Evolutionary conservation across 1,284 basidiomycete genomes (phyloP).

Genomic region (Wallemia hederae): DNA sequence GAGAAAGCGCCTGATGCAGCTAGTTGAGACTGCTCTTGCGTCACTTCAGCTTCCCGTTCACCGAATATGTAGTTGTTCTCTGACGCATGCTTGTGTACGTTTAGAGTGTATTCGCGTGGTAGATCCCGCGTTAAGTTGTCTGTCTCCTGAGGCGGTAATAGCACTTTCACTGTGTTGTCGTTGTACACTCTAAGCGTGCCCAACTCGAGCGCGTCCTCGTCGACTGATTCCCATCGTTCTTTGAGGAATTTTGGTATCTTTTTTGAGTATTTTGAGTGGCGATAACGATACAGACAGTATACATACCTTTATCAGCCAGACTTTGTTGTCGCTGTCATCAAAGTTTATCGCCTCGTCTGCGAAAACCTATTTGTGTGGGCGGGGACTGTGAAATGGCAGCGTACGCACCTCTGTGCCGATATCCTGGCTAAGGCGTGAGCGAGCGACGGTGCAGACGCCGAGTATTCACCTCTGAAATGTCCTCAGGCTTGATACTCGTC

Average conservation of each 20-base stretch:
- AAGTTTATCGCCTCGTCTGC: background rate
- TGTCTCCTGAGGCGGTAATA: background rate
- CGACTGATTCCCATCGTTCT: constrained; percentile 20
- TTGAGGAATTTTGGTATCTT: constrained; percentile 22
- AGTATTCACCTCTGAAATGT: background rate
- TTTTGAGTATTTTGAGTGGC: background rate
- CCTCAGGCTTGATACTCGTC: background rate
- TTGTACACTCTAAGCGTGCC: constrained; percentile 22
- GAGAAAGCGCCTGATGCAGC: background rate
- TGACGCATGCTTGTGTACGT: constrained; percentile 1
- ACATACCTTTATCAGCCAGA: background rate
- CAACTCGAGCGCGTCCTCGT: constrained; percentile 19
- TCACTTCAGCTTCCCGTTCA: constrained; percentile 9
- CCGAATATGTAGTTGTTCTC: background rate
- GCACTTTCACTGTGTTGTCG: constrained; percentile 8
- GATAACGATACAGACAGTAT: background rate
- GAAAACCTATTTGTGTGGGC: background rate
- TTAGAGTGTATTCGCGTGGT: constrained; percentile 9
- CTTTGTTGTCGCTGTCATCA: background rate
- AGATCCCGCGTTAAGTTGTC: constrained; percentile 7
- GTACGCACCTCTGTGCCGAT: background rate
- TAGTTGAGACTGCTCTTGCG: background rate
- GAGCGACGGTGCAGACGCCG: background rate
- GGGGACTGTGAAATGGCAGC: background rate
- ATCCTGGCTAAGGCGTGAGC: background rate